Base-by-base conservation (phyloP, 768 basidiomycete genomes). In the Nevesoporus exiguus region DNA sequence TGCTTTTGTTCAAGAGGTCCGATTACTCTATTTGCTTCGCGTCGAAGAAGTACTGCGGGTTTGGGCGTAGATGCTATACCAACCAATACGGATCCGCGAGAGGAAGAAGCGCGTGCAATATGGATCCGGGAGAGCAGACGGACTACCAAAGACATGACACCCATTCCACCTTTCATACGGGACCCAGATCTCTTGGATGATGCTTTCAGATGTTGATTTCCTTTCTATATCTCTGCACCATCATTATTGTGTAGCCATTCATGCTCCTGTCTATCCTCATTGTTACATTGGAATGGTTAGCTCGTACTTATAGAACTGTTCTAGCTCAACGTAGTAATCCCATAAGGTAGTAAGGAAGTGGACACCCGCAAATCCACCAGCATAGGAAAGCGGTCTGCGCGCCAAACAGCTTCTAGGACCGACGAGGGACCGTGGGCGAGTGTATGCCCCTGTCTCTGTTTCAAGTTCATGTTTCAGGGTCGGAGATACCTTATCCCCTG, bases 21-120 rank as follows among this genome's bases (percentile, higher is more conserved):
- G 72, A 45, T 73, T 90, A 33, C 80, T 77, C 3, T 77, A 82
- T n/a, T 83, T 83, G 24, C 75, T 89, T 27, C 80, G 86, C 63
- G 71, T 71, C 3, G 86, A 87, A 30, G 89, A 91, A 60, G 76
- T 89, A 6, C 69, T 85, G n/a, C 80, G 86, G 88, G 87, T 0
- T 65, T 91, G 34, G 88, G 88, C 11, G 27, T 61, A 21, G 69
- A 64, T 9, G 27, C 33, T 9, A 29, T 53, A 11, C 46, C 58
- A 15, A 52, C 59, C 7, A 51, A 59, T 13, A 61, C 63, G 7
- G 75, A 80, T 47, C 70, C 71, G 10, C 71, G 70, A 30, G 77
- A 76, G 53, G 77, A 79, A 51, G 77, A 79, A 41, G 69, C 74
- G 9, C 67, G 71, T 24, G 67, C 68, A 9, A 75, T 79, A 58